Conservation (phyloP, 202 grass and related monocot species). For the Digitaria exilis region DNA sequence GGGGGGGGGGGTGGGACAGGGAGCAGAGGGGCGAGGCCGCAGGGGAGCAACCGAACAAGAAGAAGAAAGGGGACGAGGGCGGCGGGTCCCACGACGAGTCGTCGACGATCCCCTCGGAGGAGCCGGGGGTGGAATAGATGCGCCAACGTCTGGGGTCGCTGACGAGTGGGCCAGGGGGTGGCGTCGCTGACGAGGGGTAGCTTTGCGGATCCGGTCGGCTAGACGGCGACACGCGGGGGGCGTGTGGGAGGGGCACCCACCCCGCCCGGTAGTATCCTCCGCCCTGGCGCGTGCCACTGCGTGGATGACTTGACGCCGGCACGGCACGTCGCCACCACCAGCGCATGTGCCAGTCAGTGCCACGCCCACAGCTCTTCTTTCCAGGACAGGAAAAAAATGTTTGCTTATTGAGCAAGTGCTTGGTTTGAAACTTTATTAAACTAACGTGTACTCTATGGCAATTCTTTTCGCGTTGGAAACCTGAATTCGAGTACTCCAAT, state of each 20-base stretch:
- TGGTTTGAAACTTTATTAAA: neutral
- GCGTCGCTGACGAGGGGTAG: neutral
- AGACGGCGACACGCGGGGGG: constrained; percentile 20
- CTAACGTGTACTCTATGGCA: neutral
- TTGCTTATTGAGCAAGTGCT: no score
- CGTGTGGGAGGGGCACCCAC: constrained; percentile 42
- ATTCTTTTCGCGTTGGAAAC: neutral
- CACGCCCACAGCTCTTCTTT: neutral
- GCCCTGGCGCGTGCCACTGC: constrained; percentile 17
- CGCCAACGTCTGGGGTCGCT: neutral
- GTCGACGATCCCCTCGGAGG: neutral
- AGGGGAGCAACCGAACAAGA: no score
- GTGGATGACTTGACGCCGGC: constrained; percentile 1
- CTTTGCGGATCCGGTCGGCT: neutral
- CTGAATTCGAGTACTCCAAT: neutral
- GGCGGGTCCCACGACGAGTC: neutral
- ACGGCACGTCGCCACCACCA: neutral
- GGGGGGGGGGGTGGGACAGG: neutral
- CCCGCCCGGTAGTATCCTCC: neutral
- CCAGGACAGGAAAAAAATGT: neutral
- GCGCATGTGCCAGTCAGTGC: neutral
- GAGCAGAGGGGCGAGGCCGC: no score
- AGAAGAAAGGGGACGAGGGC: constrained; percentile 8
- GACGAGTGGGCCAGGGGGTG: neutral
- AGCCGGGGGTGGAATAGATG: neutral